A percentile compares a stretch with the other conserved stretches of the same genome.
phyloP scores from a whole-genome alignment of 129 eudicot species.

The Gnaphalium uliginosum region DNA sequence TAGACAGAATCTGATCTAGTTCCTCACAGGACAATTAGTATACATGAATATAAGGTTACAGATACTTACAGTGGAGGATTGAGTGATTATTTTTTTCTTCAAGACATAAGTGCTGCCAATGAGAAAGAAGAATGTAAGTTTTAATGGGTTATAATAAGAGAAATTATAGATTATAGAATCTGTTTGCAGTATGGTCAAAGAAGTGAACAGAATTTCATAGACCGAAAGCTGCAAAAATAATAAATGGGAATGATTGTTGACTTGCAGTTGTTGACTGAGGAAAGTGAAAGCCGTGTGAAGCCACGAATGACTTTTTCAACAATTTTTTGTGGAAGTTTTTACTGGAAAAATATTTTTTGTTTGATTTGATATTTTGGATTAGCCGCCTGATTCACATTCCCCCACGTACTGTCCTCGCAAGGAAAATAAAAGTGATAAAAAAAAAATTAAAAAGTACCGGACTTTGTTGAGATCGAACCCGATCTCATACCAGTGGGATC shows the following conservation, averaged over 20 bases:
- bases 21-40: background rate
- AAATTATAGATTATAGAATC: background rate
- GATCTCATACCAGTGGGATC: no score
- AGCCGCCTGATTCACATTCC: background rate
- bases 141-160: background rate
- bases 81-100: constrained; percentile 18
- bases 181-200: constrained; percentile 15
- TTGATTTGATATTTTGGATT: background rate
- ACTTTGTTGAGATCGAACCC: no score
- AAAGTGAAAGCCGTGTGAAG: constrained; percentile 1
- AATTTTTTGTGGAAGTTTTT: background rate
- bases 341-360: background rate
- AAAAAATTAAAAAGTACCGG: no score
- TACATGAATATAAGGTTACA: background rate
- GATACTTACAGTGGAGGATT: constrained; percentile 24
- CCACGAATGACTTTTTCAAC: background rate
- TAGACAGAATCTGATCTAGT: constrained; percentile 6
- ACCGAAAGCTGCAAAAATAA: background rate
- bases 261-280: background rate
- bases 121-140: background rate
- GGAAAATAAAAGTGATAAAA: no score
- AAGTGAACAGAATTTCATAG: background rate
- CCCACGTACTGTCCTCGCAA: background rate
- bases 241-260: background rate
- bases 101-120: background rate